These are phyloP conservation scores for Nepenthes alata DNA, from an alignment of 179 eudicot genomes.

Conservation along the genomic window DNA sequence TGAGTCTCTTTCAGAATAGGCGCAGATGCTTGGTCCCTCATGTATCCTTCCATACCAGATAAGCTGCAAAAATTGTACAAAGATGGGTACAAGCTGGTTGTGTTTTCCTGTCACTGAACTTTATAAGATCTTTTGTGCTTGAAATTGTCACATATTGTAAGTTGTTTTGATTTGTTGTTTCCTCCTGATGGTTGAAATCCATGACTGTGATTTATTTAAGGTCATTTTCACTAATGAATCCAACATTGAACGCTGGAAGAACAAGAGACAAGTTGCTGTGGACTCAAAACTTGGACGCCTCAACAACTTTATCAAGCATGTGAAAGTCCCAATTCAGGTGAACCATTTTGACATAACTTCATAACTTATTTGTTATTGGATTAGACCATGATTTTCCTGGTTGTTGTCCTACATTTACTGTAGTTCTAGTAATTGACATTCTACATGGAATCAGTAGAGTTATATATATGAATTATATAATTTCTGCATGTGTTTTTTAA, in stretches of 20 bases:
- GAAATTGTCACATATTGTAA: background rate
- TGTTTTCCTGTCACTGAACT: constrained; percentile 9
- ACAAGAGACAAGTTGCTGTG: constrained; percentile 84
- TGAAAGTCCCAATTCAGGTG: constrained; percentile 85
- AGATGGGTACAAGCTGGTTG: constrained; percentile 87
- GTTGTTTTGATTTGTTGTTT: background rate
- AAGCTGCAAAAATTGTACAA: constrained; percentile 64
- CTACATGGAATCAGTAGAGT: too few relatives aligned
- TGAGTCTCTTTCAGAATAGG: constrained; percentile 40
- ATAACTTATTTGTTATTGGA: too few relatives aligned
- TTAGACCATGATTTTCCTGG: too few relatives aligned
- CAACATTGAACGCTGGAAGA: constrained; percentile 93
- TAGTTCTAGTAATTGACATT: too few relatives aligned
- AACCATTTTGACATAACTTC: background rate
- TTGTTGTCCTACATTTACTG: too few relatives aligned
- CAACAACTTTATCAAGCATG: constrained; percentile 58
- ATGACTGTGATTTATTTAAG: constrained; percentile 20
- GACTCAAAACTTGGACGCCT: constrained; percentile 91
- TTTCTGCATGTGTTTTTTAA: too few relatives aligned
- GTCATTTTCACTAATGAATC: constrained; percentile 97
- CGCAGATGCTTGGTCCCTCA: constrained; percentile 88
- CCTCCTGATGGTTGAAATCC: background rate
- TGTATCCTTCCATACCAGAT: constrained; percentile 87
- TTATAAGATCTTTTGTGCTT: background rate
- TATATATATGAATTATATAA: too few relatives aligned